phyloP scores from a whole-genome alignment of 345 rosid species.

The Corymbia maculata region DNA sequence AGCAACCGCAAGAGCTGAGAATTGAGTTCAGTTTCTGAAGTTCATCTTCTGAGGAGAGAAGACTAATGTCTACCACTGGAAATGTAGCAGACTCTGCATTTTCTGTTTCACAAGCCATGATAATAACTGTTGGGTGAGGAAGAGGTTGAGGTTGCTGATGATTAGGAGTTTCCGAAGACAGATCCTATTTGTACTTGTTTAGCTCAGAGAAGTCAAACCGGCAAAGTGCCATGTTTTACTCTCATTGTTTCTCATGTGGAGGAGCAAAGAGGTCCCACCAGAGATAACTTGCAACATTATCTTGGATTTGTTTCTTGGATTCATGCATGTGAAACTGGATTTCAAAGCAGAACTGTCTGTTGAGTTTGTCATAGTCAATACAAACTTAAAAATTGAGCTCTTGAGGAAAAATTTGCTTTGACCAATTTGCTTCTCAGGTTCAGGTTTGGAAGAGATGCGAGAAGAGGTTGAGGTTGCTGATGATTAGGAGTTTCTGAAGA shows the following conservation, averaged over 20 bases:
- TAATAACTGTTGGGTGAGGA: not conserved
- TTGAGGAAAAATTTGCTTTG: not conserved
- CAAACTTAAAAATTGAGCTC: not conserved
- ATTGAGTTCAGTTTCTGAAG: constrained; percentile 17
- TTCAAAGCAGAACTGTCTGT: not conserved
- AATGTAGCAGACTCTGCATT: not conserved
- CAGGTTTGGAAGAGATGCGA: too few relatives aligned
- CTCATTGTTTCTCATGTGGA: not conserved
- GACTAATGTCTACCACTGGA: constrained; percentile 16
- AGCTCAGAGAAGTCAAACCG: not conserved
- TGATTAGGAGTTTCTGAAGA: not conserved
- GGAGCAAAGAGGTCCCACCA: not conserved
- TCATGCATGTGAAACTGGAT: not conserved
- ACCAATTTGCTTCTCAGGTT: not conserved
- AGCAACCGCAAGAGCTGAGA: constrained; percentile 30
- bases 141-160: not conserved
- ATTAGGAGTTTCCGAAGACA: not conserved
- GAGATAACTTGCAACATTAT: not conserved
- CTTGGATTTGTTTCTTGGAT: not conserved
- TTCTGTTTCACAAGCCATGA: not conserved
- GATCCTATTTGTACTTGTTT: not conserved
- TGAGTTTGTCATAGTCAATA: not conserved
- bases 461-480: not conserved
- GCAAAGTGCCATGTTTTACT: not conserved
- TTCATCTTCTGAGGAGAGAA: constrained; percentile 1